Evolutionary conservation across 164 flowering plant genomes (phyloP).

Genomic region (Kalanchoe fedtschenkoi): DNA sequence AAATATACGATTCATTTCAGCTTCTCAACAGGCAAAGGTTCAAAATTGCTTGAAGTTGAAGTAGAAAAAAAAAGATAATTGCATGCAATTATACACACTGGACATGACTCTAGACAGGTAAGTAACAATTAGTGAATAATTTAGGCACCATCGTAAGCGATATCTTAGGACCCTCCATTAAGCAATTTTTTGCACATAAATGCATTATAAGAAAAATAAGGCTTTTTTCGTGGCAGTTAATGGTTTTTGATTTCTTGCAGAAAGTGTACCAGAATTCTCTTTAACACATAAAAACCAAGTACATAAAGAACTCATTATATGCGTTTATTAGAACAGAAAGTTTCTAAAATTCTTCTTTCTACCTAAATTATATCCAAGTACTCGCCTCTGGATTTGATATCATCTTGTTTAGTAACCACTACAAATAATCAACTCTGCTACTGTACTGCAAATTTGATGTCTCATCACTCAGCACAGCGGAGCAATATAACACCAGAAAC

Average conservation of each 20-base stretch:
- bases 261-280: not conserved
- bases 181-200: not conserved
- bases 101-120: not conserved
- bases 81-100: not conserved
- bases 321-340: not conserved
- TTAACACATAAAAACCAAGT: not conserved
- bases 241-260: not conserved
- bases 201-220: not conserved
- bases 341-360: not conserved
- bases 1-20: not conserved
- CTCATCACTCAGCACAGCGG: not conserved
- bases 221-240: not conserved
- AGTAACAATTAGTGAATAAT: not conserved
- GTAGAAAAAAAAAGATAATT: not conserved
- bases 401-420: not conserved
- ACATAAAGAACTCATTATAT: not conserved
- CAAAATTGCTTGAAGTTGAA: not conserved
- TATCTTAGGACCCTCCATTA: not conserved
- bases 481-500: not conserved
- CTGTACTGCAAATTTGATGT: not conserved
- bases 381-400: not conserved
- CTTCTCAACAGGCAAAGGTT: not conserved
- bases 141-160: not conserved
- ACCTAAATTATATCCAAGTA: not conserved
- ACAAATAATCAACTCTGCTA: not conserved